Conservation (phyloP, 805 yeast species). For the Saccharomycopsis capsularis region DNA sequence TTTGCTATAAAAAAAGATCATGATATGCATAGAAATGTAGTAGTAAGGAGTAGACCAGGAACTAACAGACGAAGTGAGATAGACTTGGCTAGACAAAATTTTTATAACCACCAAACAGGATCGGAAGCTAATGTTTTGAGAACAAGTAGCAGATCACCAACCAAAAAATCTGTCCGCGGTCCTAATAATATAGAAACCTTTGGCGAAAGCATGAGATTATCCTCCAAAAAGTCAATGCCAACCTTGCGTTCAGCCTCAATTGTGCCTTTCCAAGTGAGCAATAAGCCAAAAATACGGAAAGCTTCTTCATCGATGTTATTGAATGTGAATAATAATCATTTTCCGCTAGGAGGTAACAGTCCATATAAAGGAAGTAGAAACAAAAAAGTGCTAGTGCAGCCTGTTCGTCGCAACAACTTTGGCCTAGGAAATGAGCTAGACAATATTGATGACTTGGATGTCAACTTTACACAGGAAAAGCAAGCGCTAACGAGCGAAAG, state of each 20-base stretch:
- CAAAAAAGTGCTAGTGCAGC: conserved; percentile 11
- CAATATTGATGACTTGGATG: conserved; percentile 16
- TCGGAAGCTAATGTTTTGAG: neutral
- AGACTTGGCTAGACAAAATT: neutral
- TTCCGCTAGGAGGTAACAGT: neutral
- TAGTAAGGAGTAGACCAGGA: neutral
- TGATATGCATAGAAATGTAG: conserved; percentile 9
- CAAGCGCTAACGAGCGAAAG: conserved; percentile 1
- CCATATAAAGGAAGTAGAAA: conserved; percentile 1
- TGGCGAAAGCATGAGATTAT: too few relatives aligned
- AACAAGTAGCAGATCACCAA: conserved; percentile 1
- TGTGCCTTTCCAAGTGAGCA: neutral
- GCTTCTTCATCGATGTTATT: conserved; percentile 3
- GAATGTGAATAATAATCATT: neutral
- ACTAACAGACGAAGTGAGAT: too few relatives aligned
- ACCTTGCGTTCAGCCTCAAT: neutral
- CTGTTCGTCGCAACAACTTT: conserved; percentile 3
- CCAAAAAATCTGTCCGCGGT: neutral
- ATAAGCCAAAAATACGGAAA: conserved; percentile 1
- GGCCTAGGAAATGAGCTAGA: conserved; percentile 19
- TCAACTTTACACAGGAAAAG: conserved; percentile 14
- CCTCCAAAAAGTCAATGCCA: conserved; percentile 17
- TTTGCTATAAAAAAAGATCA: conserved; percentile 9
- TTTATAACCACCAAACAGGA: conserved; percentile 3
- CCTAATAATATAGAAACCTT: too few relatives aligned